Percentiles rank a stretch among this genome's conserved stretches.
Evolutionary conservation across 495 filamentous ascomycete species (phyloP).

Genomic region (Penicillium salamii): DNA sequence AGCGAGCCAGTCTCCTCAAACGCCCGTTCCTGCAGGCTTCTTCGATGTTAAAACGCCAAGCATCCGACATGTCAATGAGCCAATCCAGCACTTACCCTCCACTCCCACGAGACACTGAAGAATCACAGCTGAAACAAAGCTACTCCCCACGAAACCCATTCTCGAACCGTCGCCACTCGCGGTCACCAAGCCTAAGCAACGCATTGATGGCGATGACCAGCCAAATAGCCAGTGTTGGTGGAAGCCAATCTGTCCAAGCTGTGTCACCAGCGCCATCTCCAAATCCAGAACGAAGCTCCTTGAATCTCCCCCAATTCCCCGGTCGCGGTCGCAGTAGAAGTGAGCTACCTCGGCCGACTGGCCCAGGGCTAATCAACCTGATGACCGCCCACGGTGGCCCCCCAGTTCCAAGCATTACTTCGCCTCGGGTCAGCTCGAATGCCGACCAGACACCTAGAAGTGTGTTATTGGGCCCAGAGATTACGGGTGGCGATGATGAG

Average conservation of each 20-base stretch:
- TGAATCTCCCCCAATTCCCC: constrained; percentile 49
- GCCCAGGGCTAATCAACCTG: constrained; percentile 40
- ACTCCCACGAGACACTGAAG: constrained; percentile 27
- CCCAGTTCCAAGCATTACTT: constrained; percentile 42
- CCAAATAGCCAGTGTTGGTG: constrained; percentile 60
- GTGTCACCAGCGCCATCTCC: constrained; percentile 36
- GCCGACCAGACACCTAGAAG: constrained; percentile 1
- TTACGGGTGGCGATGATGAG: constrained; percentile 42
- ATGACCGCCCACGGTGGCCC: constrained; percentile 50
- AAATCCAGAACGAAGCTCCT: constrained; percentile 52
- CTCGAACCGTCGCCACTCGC: constrained; percentile 43
- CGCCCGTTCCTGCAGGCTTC: constrained; percentile 49
- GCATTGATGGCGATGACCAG: constrained; percentile 62
- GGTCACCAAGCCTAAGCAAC: constrained; percentile 60
- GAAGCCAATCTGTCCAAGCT: constrained; percentile 52
- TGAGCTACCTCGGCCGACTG: constrained; percentile 56
- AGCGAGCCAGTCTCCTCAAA: constrained; percentile 46
- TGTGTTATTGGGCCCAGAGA: constrained; percentile 11
- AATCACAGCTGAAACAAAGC: constrained; percentile 43
- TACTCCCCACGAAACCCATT: constrained; percentile 54
- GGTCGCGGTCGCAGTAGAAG: constrained; percentile 71
- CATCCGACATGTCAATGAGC: constrained; percentile 32
- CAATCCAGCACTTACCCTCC: constrained; percentile 25
- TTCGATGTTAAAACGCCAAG: constrained; percentile 31
- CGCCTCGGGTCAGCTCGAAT: constrained; percentile 25